Evolutionary conservation across 768 basidiomycete species (phyloP).

Genomic region (Lentinula sp.): DNA sequence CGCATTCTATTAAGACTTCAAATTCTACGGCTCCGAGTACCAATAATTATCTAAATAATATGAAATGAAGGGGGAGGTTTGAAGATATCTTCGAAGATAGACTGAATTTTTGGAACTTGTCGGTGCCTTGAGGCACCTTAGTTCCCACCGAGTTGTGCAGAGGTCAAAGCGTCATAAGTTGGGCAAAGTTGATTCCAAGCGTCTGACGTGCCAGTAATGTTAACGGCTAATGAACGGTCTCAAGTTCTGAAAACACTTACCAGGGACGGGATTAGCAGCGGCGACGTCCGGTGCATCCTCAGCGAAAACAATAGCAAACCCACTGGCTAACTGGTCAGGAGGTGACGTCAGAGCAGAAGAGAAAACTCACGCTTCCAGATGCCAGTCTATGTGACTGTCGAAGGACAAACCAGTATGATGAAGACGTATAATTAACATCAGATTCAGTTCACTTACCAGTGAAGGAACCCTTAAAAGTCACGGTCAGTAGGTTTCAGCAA

Average conservation of each 20-base stretch:
- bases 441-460: slow-evolving; percentile 3
- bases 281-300: slow-evolving; percentile 10
- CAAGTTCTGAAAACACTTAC: neutral
- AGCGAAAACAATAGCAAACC: slow-evolving; percentile 12
- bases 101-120: neutral
- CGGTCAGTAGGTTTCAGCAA: slow-evolving; percentile 17
- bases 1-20: too few species aligned
- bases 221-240: neutral
- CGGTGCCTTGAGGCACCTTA: neutral
- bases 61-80: too few species aligned
- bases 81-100: too few species aligned
- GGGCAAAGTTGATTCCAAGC: slow-evolving; percentile 19
- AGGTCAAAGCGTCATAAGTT: slow-evolving; percentile 9
- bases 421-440: neutral
- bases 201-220: neutral
- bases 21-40: too few species aligned
- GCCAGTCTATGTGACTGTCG: slow-evolving; percentile 24
- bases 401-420: neutral
- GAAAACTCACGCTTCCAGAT: slow-evolving; percentile 19
- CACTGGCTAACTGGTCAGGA: slow-evolving; percentile 1
- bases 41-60: too few species aligned
- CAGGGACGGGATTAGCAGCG: slow-evolving; percentile 6
- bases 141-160: neutral
- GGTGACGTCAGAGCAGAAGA: neutral
- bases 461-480: slow-evolving; percentile 40